Evolutionary conservation across 2,329 filamentous ascomycete species (phyloP), one percentile per base, ranked within the genome.

Genomic region (Aspergillus niger): DNA sequence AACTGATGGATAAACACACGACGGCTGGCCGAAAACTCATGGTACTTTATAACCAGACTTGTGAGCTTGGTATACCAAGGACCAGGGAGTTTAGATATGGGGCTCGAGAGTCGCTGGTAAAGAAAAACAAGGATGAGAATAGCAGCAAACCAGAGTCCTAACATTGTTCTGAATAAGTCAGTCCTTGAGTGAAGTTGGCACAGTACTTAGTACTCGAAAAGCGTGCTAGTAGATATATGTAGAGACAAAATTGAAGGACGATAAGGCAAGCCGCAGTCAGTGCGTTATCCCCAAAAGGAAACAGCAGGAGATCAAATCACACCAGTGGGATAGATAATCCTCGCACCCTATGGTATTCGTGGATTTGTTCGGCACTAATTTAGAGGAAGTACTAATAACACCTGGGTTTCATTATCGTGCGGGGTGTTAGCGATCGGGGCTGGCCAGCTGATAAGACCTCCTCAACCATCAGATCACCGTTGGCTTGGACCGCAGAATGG

Each of bases 1-100:
- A 74, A 55, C 2, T 26, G n/a, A 52, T 73, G 71, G 8, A 74
- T 65, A 13, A 62, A 72, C n/a, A 71, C 62, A 2, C 72, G 67
- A 24, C 70, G 64, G 17, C 67, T 69, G 0, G 66, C 66, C 0
- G 63, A 67, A 38, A 74, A 74, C 24, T 74, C 72, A 38, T 74
- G 67, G 38, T 70, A 73, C 36, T 73, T 74, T 43, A 74, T 59
- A 51, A 67, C 66, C 10, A 71, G 17, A 30, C 70, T 66, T 3
- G 72, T 75, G 44, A 70, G 63, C 2, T 55, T 63, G 17, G 72
- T 72, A 48, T 70, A 70, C 68, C 68, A 71, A 1, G 71, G 72
- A 0, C 72, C 72, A 8, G 72, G 71, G 6, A 74, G 15, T 15
- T 67, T 64, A 15, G 64, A n/a, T 13, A 59, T 39, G 1, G 61